Conservation (phyloP, 441 rosid species). For the Populus hybrid region DNA sequence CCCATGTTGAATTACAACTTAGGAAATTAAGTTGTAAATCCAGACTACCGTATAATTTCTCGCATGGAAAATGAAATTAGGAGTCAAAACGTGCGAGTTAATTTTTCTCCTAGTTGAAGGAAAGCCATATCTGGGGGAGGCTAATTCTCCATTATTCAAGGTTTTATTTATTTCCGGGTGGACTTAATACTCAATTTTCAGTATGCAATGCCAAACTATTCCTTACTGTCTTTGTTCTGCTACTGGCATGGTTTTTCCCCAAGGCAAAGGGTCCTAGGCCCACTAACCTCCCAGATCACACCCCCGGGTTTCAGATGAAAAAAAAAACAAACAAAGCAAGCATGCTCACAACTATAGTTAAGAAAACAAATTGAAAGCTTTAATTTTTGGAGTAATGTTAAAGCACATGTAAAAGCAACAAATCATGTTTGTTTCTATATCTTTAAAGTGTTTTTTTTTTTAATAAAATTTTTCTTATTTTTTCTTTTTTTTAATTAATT, state of each 20-base stretch:
- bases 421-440: not conserved
- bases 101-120: no score
- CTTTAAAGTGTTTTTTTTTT: no score
- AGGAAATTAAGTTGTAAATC: no score
- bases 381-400: not conserved
- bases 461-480: no score
- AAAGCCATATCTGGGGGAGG: no score
- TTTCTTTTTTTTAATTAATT: no score
- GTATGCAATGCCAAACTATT: not conserved
- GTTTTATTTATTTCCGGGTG: no score
- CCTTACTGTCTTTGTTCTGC: not conserved
- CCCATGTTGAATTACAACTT: no score
- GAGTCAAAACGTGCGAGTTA: no score
- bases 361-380: not conserved
- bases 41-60: no score
- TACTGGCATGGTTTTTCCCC: not conserved
- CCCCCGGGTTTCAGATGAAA: not conserved
- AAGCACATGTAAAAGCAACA: not conserved
- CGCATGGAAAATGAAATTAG: no score
- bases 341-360: not conserved
- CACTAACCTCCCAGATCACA: not conserved
- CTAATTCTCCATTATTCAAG: no score
- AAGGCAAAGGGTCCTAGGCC: not conserved
- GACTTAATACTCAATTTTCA: not conserved
- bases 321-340: not conserved